Base-by-base conservation (phyloP, 257 asterid species). In the Ocimum tenuiflorum region DNA sequence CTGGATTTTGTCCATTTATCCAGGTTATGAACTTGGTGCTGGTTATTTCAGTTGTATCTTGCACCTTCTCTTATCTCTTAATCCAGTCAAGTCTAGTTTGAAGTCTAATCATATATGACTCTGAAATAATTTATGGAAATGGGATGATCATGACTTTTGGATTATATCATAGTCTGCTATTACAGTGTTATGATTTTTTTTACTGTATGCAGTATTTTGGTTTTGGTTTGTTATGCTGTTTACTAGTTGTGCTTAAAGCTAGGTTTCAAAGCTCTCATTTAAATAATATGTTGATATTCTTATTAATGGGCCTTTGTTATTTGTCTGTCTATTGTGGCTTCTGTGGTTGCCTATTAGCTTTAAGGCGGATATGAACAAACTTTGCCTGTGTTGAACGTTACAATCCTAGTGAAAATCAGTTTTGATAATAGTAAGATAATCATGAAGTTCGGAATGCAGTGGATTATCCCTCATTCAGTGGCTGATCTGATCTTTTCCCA, bases 161-260 rank as follows among this genome's bases (percentile, higher is more conserved):
- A 38, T 9, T 50, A 43, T 52, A 10, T 41, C 31, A 22, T 51
- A 17, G 15, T 65, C 23, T 60, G 49, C 71, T 66, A 31, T 20
- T 41, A 8, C 17, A 23, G 13, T 57, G 38, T 14, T 52, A 7
- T 12, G 5, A 36, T 38, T 55, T 53, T 67, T 62, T 60, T 67
- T 19, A 19, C 19, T 0, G 51, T 68, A 56, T 52, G 5, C 33
- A 50, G 55, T 62, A n/a, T 46, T 29, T 58, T 27, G 35, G 10
- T 64, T 73, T 60, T 45, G 33, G 42, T 46, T 65, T 54, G 17
- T 20, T 35, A 47, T 27, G 18, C 18, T 67, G 36, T 70, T 55
- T 23, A 36, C 41, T 60, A 49, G 36, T 13, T 46, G 63, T 38
- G 41, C 41, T 38, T 15, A 42, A 58, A 66, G 60, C 47, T 67